A percentile compares a stretch with the other conserved stretches of the same genome.
phyloP scores from a whole-genome alignment of 1,284 basidiomycete species.

The Ustilago xerochloae region DNA sequence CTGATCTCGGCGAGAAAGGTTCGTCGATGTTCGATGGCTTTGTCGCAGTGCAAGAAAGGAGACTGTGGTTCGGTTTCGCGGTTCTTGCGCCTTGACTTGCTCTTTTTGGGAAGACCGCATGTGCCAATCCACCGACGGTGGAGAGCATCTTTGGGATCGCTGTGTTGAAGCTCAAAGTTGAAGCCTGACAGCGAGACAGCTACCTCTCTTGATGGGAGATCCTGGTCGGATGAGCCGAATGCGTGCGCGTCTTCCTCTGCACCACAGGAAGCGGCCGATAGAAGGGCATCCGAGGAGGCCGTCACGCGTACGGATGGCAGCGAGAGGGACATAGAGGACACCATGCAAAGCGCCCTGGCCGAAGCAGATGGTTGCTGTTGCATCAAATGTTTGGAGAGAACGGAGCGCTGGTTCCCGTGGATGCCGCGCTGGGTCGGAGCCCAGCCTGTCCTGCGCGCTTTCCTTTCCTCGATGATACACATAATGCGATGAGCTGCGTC shows the following conservation, averaged over 20 bases:
- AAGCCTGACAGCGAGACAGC: slow-evolving; percentile 32
- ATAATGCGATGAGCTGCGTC: slow-evolving; percentile 46
- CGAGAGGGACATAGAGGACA: slow-evolving; percentile 23
- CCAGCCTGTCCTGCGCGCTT: slow-evolving; percentile 28
- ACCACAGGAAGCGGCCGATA: slow-evolving; percentile 10
- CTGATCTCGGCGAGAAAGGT: slow-evolving; percentile 44
- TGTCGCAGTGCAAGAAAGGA: not conserved
- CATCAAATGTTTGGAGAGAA: slow-evolving; percentile 39
- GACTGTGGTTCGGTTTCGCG: not conserved
- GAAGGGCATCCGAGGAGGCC: slow-evolving; percentile 29
- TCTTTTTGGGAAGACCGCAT: slow-evolving; percentile 41
- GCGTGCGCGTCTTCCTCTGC: not conserved
- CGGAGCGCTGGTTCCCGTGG: slow-evolving; percentile 13
- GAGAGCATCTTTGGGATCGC: slow-evolving; percentile 44
- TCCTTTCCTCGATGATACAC: slow-evolving; percentile 38
- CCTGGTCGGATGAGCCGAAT: not conserved
- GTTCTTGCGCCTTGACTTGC: not conserved
- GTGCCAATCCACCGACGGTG: slow-evolving; percentile 65
- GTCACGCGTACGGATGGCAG: slow-evolving; percentile 38
- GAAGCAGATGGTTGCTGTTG: slow-evolving; percentile 29
- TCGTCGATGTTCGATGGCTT: slow-evolving; percentile 56
- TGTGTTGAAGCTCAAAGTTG: slow-evolving; percentile 50
- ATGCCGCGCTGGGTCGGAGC: slow-evolving; percentile 15
- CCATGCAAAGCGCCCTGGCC: slow-evolving; percentile 19
- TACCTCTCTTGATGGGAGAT: slow-evolving; percentile 27